These are phyloP conservation scores for Pseudodiploospora longispora DNA, from an alignment of 2,329 filamentous ascomycete species.

Conservation along the genomic window DNA sequence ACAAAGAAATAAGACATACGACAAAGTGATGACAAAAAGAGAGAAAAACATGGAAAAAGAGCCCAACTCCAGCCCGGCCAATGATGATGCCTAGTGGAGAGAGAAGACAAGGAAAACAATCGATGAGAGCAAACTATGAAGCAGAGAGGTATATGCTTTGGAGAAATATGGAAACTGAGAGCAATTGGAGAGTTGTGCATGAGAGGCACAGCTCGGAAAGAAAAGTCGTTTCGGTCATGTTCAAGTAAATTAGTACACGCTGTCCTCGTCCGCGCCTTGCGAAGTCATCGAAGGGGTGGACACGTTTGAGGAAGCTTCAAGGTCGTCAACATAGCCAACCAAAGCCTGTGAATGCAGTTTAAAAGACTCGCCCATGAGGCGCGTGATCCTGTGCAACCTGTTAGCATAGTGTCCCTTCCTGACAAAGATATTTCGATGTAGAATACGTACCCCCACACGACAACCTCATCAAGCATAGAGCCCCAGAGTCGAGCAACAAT, in stretches of 20 bases:
- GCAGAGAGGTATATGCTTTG: conserved; percentile 23
- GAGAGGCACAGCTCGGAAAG: conserved; percentile 15
- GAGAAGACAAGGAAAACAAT: conserved; percentile 24
- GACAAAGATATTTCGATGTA: not conserved
- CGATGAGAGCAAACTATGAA: conserved; percentile 13
- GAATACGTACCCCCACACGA: conserved; percentile 91
- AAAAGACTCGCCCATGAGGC: conserved; percentile 97
- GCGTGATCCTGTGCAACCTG: conserved; percentile 60
- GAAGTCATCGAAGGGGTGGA: conserved; percentile 66
- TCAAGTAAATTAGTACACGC: conserved; percentile 54
- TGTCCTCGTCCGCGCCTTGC: conserved; percentile 62
- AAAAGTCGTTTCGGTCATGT: conserved; percentile 42
- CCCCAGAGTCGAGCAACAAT: conserved; percentile 93
- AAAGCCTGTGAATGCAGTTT: conserved; percentile 93
- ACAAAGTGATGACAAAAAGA: conserved; percentile 14
- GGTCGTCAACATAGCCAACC: conserved; percentile 85
- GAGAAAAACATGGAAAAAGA: conserved; percentile 12
- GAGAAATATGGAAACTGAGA: conserved; percentile 9
- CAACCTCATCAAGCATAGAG: conserved; percentile 95
- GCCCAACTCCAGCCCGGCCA: conserved; percentile 21
- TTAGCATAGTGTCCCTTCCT: conserved; percentile 11
- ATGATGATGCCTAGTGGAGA: conserved; percentile 9
- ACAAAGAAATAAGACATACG: conserved; percentile 17
- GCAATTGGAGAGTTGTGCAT: conserved; percentile 2
- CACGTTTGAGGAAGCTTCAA: conserved; percentile 59